Conservation (phyloP, 768 basidiomycete genomes). For the Lanmaoa rubissima region DNA sequence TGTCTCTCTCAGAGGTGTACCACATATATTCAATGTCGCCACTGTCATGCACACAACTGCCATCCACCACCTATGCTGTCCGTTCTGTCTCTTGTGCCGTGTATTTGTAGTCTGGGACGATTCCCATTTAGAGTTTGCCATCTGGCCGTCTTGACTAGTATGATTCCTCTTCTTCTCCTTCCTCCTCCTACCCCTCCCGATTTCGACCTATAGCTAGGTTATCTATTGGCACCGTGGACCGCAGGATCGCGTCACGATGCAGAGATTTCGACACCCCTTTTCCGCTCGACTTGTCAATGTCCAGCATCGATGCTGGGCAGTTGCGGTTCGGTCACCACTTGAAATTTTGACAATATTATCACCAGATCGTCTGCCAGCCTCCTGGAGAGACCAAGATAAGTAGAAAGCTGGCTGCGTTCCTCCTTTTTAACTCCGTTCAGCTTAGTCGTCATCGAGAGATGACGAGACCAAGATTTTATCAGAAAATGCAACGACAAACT, state of each 20-base stretch:
- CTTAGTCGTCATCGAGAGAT: too few species aligned
- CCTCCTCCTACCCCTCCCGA: neutral
- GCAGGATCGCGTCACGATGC: neutral
- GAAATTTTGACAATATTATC: too few species aligned
- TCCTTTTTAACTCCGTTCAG: too few species aligned
- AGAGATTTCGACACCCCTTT: neutral
- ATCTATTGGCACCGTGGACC: neutral
- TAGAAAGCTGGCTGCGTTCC: too few species aligned
- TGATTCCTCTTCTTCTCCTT: neutral
- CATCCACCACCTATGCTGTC: conserved; percentile 2
- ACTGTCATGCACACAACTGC: neutral
- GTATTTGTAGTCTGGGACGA: conserved; percentile 1
- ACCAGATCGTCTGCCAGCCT: too few species aligned
- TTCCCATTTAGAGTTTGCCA: conserved; percentile 1
- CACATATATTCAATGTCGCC: neutral
- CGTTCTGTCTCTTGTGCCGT: neutral
- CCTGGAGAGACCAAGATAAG: too few species aligned
- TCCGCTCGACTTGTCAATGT: too few species aligned
- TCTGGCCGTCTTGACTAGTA: conserved; percentile 6
- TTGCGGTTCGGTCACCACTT: too few species aligned
- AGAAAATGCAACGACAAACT: too few species aligned
- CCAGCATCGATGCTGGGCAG: too few species aligned
- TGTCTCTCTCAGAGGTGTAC: conserved; percentile 12
- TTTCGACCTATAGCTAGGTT: neutral
- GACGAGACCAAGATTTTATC: too few species aligned